Evolutionary conservation across 768 basidiomycete genomes (phyloP).

Genomic region (Phylloporus arenicola): DNA sequence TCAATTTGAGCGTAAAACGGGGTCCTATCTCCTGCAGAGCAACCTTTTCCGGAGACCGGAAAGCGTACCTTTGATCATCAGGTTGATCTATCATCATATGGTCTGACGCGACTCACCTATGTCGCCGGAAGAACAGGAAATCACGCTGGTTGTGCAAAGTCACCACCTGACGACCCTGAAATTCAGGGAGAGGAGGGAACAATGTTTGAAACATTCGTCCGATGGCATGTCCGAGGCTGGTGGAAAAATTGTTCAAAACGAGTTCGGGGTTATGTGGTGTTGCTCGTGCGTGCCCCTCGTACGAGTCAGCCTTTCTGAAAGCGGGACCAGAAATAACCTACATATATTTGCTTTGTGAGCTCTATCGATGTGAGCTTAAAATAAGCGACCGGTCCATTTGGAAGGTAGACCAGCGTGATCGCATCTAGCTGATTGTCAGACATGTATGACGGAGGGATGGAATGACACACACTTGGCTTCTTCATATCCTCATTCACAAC

Average conservation of each 20-base stretch:
- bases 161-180: conserved; percentile 94
- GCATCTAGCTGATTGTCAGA: conserved; percentile 56
- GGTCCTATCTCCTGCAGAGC: conserved; percentile 97
- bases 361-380: conserved; percentile 91
- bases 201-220: conserved; percentile 95
- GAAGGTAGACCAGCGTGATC: conserved; percentile 86
- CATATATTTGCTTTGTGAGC: conserved; percentile 80
- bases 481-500: conserved; percentile 97
- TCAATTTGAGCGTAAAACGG: conserved; percentile 90
- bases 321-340: conserved; percentile 33
- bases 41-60: conserved; percentile 85
- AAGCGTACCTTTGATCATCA: conserved; percentile 65
- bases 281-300: conserved; percentile 84
- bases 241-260: conserved; percentile 90
- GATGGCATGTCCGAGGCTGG: conserved; percentile 86
- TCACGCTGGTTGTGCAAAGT: conserved; percentile 97
- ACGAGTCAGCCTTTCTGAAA: conserved; percentile 5
- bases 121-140: conserved; percentile 94
- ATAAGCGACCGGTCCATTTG: conserved; percentile 89
- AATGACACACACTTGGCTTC: conserved; percentile 69
- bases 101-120: conserved; percentile 54
- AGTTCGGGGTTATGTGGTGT: conserved; percentile 94
- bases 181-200: conserved; percentile 92
- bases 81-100: neutral
- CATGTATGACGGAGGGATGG: neutral